Conservation (phyloP, 2,329 filamentous ascomycete genomes). For the Fusarium tjaetaba region DNA sequence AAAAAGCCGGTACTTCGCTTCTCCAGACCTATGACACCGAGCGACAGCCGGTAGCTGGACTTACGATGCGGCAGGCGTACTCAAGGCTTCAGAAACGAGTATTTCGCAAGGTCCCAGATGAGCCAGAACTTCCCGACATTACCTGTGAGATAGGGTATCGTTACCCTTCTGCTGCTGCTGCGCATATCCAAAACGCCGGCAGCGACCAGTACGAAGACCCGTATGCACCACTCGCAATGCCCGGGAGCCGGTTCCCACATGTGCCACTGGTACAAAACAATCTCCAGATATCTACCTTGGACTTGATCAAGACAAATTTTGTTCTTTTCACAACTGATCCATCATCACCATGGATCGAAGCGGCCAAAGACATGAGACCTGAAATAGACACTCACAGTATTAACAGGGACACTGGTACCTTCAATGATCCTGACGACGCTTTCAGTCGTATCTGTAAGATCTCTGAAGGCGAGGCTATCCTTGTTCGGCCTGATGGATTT, state of each 20-base stretch:
- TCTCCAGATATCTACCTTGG: not conserved
- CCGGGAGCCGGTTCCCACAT: not conserved
- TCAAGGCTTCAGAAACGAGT: not conserved
- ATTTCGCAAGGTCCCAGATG: not conserved
- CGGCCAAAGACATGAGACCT: rapidly evolving
- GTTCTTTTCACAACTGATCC: not conserved
- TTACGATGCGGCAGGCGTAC: not conserved
- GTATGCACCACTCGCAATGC: not conserved
- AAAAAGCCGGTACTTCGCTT: rapidly evolving
- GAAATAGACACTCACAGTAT: not conserved
- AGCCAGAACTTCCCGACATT: not conserved
- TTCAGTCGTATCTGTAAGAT: not conserved
- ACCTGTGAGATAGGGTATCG: not conserved
- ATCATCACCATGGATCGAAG: not conserved
- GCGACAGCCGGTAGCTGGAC: not conserved
- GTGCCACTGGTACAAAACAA: not conserved
- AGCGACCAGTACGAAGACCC: not conserved
- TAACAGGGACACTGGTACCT: rapidly evolving
- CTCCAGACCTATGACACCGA: not conserved
- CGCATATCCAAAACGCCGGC: not conserved
- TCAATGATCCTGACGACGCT: not conserved
- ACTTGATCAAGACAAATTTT: not conserved
- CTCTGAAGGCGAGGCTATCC: not conserved
- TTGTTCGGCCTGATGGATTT: not conserved
- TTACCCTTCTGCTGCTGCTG: not conserved